phyloP scores from a whole-genome alignment of 192 early-diverging fungal genomes.

The Gigaspora rosea region DNA sequence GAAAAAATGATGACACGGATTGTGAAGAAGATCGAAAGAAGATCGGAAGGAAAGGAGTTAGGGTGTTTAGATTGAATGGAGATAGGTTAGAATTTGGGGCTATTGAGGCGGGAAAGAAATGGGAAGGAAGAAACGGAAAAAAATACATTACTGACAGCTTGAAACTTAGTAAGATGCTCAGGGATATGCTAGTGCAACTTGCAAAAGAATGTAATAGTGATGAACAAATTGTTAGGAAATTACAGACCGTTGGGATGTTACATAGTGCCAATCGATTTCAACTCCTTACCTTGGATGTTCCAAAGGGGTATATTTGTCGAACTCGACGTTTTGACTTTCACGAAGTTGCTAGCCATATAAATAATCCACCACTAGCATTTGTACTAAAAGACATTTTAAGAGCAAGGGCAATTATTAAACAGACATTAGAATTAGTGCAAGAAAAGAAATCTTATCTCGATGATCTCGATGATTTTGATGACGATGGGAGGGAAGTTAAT shows the following conservation, averaged over 20 bases:
- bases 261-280: conserved; percentile 14
- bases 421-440: too few species aligned
- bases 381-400: conserved; percentile 19
- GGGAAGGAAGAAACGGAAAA: not conserved
- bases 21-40: conserved; percentile 6
- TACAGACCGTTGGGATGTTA: conserved; percentile 15
- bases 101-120: not conserved
- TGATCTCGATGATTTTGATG: too few species aligned
- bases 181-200: conserved; percentile 15
- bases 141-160: conserved; percentile 22
- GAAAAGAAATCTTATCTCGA: too few species aligned
- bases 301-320: conserved; percentile 14
- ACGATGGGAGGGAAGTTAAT: too few species aligned
- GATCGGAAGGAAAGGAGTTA: conserved; percentile 21
- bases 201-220: not conserved
- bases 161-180: conserved; percentile 13
- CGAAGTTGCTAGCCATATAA: conserved; percentile 9
- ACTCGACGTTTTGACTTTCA: not conserved
- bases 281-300: not conserved
- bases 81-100: conserved; percentile 15
- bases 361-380: conserved; percentile 2
- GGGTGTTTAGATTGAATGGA: conserved; percentile 15
- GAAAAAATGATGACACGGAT: conserved; percentile 1
- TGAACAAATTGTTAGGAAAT: not conserved
- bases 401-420: too few species aligned